phyloP scores from a whole-genome alignment of 164 flowering plant genomes.

The Aristolochia californica region DNA sequence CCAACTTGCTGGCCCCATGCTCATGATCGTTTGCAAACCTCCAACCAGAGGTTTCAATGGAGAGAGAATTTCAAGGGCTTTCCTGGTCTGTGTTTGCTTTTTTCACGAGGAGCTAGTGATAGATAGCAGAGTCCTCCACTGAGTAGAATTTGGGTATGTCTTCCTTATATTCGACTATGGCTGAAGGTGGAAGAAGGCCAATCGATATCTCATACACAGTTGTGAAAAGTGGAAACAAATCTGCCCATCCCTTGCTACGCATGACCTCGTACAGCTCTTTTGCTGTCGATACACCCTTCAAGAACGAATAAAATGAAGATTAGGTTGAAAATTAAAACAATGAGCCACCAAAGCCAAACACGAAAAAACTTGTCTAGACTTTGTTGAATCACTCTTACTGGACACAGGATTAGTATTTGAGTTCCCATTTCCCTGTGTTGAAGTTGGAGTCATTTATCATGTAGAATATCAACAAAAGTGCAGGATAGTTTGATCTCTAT shows the following conservation, averaged over 20 bases:
- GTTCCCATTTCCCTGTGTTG: no score
- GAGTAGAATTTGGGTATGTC: conserved; percentile 25
- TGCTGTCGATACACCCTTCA: conserved; percentile 89
- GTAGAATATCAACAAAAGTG: no score
- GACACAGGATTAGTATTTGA: no score
- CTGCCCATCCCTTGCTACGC: conserved; percentile 73
- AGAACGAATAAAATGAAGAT: background rate
- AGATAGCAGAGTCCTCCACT: conserved; percentile 23
- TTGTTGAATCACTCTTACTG: no score
- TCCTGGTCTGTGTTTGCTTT: no score
- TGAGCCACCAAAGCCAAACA: background rate
- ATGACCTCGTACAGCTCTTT: conserved; percentile 80
- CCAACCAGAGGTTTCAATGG: no score
- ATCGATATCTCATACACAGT: conserved; percentile 75
- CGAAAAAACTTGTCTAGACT: background rate
- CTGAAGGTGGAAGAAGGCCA: conserved; percentile 73
- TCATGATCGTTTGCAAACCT: no score
- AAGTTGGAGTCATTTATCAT: no score
- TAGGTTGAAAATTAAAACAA: background rate
- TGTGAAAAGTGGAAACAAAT: conserved; percentile 72
- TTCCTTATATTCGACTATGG: conserved; percentile 61
- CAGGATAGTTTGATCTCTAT: no score
- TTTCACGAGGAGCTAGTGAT: conserved; percentile 2
- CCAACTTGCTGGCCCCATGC: no score
- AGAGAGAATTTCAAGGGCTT: no score